These are phyloP conservation scores for Neonectria neomacrospora DNA, from an alignment of 2,329 filamentous ascomycete species.

Conservation along the genomic window DNA sequence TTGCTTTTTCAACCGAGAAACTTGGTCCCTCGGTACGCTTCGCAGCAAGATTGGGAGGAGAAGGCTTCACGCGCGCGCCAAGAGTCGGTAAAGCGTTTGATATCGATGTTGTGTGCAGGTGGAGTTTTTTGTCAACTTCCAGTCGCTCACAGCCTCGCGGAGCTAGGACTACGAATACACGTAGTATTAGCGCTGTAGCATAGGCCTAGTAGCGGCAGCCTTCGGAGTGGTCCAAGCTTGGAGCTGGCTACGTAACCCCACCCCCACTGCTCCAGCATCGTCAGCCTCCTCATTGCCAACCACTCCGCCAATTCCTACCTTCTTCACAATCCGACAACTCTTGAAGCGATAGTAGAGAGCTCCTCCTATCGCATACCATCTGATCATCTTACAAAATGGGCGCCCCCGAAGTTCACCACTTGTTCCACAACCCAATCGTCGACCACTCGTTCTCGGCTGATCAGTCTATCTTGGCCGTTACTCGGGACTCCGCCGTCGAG, in stretches of 20 bases:
- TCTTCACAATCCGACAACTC: conserved; percentile 31
- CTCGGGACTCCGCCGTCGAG: conserved; percentile 89
- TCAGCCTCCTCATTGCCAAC: conserved; percentile 32
- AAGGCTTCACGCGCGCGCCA: conserved; percentile 24
- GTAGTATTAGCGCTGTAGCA: conserved; percentile 12
- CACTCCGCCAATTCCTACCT: conserved; percentile 27
- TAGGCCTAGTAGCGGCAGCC: conserved; percentile 12
- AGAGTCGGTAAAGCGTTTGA: conserved; percentile 25
- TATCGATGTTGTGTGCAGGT: conserved; percentile 37
- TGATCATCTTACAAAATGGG: conserved; percentile 69
- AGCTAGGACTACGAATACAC: too few relatives aligned
- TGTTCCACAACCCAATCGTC: conserved; percentile 95
- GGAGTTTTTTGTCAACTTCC: conserved; percentile 44
- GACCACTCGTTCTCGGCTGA: conserved; percentile 99
- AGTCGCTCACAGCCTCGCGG: conserved; percentile 43
- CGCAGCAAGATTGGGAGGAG: conserved; percentile 17
- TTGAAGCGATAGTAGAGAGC: conserved; percentile 91
- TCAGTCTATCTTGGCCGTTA: conserved; percentile 86
- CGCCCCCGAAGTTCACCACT: conserved; percentile 89
- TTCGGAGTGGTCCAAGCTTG: conserved; percentile 43
- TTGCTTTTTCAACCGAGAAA: conserved; percentile 7
- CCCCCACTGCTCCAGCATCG: conserved; percentile 37
- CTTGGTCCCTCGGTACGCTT: background rate
- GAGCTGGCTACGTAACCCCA: conserved; percentile 44
- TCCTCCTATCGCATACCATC: conserved; percentile 58